Base-by-base conservation (phyloP, 768 basidiomycete species). In the Mycena vitilis region DNA sequence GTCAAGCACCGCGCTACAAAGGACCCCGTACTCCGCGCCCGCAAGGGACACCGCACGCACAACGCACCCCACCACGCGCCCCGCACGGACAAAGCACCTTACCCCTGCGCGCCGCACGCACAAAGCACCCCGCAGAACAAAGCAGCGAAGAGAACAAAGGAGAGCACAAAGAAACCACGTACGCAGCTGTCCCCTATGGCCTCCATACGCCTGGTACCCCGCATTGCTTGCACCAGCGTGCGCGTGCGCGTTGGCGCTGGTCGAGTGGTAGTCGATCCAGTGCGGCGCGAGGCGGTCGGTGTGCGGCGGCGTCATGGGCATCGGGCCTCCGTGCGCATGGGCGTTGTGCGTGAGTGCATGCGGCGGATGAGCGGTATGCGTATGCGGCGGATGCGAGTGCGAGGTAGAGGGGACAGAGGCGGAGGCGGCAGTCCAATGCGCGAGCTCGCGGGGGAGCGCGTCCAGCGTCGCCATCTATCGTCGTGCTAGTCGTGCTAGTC, bases 251-350 rank as follows among this genome's bases (percentile, higher is more conserved):
- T 60, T 20, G 34, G 8, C 8, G 47, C 11, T 38, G 30, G 1
- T 36, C 47, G 18, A 20, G 7, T n/a, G 38, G 12, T 48, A 48
- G 20, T 23, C 54, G 6, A 48, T n/a, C 9, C 20, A 7, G 15
- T 37, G 44, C 36, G 5, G 45, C 45, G 36, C 34, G 57, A 80
- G 72, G 69, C 65, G 64, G 73, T 70, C 67, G 57, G 73, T 65
- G 7, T 63, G 64, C 56, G 64, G 64, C 20, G 66, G 66, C 15
- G 67, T 66, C 60, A 68, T 69, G 37, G 66, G 64, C 63, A 44
- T 49, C 45, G 53, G 30, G 30, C 30, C 30, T 30, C 30, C 30
- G 30, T 30, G 30, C 30, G 30, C 5, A 5, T 30, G 30, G 3
- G 30, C 5, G 30, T 30, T 30, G 30, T 5, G 30, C 30, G 5